Percentiles rank a stretch among this genome's conserved stretches.
These are phyloP conservation scores for Moricandia moricandioides DNA, from an alignment of 345 rosid species.

Conservation along the genomic window DNA sequence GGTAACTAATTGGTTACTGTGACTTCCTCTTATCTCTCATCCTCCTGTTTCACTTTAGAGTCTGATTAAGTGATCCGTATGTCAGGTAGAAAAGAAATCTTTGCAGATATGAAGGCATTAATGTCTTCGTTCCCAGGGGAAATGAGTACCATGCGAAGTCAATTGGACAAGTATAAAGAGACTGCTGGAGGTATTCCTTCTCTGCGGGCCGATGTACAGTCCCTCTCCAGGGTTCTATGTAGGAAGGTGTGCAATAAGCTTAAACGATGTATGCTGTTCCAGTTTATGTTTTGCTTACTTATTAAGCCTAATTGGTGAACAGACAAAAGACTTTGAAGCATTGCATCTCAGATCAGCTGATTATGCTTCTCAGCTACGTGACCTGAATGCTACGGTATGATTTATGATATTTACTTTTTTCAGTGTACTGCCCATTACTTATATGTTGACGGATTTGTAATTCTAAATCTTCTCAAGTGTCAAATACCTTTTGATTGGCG, in stretches of 20 bases:
- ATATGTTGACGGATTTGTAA: not conserved
- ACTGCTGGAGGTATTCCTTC: slow-evolving; percentile 74
- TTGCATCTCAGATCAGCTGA: slow-evolving; percentile 54
- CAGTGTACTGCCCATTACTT: slow-evolving; percentile 4
- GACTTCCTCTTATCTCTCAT: slow-evolving; percentile 11
- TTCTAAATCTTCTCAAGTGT: not conserved
- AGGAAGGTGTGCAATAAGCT: slow-evolving; percentile 60
- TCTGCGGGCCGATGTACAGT: slow-evolving; percentile 75
- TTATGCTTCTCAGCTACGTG: slow-evolving; percentile 60
- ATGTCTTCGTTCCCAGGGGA: slow-evolving; percentile 89
- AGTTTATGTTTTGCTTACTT: slow-evolving; percentile 20
- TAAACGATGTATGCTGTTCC: slow-evolving; percentile 6
- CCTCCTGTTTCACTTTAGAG: slow-evolving; percentile 15
- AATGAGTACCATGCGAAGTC: slow-evolving; percentile 80
- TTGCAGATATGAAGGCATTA: slow-evolving; percentile 81
- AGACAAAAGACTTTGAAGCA: slow-evolving; percentile 66
- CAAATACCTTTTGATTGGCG: not conserved
- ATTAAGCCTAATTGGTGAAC: slow-evolving; percentile 33
- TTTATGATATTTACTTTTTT: slow-evolving; percentile 17
- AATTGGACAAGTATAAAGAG: slow-evolving; percentile 67
- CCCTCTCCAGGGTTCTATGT: slow-evolving; percentile 61
- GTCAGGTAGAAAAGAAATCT: slow-evolving; percentile 85
- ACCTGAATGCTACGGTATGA: slow-evolving; percentile 71
- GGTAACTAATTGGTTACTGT: slow-evolving; percentile 45
- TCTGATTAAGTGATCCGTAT: slow-evolving; percentile 35